Evolutionary conservation across 192 early-diverging fungal genomes (phyloP).

Genomic region (Umbelopsis ramanniana): DNA sequence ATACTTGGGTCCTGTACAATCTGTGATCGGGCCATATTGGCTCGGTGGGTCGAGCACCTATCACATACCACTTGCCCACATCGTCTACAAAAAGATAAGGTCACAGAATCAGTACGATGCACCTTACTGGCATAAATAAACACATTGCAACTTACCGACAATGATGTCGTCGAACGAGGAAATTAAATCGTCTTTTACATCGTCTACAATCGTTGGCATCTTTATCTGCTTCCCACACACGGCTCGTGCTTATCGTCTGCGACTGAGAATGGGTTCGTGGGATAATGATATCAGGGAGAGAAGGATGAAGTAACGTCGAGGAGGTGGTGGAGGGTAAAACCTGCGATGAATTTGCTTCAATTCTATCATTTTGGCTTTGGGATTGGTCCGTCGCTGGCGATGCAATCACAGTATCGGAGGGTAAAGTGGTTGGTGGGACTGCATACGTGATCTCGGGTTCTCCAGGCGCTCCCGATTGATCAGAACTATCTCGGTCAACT

Average conservation of each 20-base stretch:
- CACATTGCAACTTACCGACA: constrained; percentile 19
- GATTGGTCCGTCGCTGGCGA: no score
- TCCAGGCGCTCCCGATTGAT: no score
- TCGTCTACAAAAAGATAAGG: constrained; percentile 5
- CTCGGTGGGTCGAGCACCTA: constrained; percentile 27
- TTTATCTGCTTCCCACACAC: constrained; percentile 27
- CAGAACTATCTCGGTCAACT: no score
- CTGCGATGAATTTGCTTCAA: no score
- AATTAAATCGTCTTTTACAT: constrained; percentile 26
- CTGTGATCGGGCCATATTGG: constrained; percentile 13
- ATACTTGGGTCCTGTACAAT: constrained; percentile 8
- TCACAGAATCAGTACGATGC: not conserved
- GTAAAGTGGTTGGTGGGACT: no score
- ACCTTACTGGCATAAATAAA: not conserved
- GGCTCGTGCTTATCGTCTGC: not conserved
- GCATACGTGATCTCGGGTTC: no score
- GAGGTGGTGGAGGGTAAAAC: no score
- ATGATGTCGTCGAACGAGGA: constrained; percentile 30
- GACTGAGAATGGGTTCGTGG: not conserved
- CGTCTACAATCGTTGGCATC: constrained; percentile 19
- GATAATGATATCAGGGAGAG: not conserved
- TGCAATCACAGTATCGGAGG: no score
- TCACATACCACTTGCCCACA: constrained; percentile 35
- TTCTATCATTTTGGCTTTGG: no score
- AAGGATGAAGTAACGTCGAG: not conserved